Evolutionary conservation across 164 flowering plant genomes (phyloP).

Genomic region (Brasenia schreberi): DNA sequence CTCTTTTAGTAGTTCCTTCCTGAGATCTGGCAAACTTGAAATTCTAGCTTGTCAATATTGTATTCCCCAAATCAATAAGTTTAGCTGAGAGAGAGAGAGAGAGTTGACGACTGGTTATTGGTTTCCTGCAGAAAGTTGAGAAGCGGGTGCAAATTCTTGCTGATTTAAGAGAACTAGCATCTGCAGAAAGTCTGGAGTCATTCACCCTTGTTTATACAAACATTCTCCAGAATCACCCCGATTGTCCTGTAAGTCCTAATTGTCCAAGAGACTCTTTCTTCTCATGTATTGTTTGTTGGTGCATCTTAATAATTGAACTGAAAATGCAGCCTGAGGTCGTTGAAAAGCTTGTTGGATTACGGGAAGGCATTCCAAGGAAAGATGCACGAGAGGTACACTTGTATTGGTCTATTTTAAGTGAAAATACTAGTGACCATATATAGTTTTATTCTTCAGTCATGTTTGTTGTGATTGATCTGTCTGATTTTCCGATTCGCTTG

Average conservation of each 20-base stretch:
- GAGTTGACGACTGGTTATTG: background rate
- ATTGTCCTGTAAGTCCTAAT: conserved; percentile 75
- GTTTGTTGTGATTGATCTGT: no score
- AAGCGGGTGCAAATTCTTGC: conserved; percentile 63
- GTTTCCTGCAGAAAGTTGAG: conserved; percentile 73
- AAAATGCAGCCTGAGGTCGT: conserved; percentile 85
- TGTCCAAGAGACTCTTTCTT: background rate
- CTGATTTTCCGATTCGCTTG: no score
- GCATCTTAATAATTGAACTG: background rate
- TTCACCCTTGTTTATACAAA: conserved; percentile 93
- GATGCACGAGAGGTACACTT: conserved; percentile 88
- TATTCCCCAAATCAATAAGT: no score
- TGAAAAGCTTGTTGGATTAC: conserved; percentile 74
- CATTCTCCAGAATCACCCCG: conserved; percentile 93
- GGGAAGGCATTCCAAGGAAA: conserved; percentile 94
- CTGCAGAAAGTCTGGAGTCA: conserved; percentile 89
- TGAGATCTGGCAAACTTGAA: no score
- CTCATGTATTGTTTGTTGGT: background rate
- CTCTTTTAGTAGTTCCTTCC: no score
- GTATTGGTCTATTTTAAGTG: background rate
- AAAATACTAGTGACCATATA: no score
- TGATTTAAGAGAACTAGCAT: conserved; percentile 94
- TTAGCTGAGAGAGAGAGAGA: no score
- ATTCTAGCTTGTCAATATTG: no score
- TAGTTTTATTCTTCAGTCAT: no score